Evolutionary conservation across 2,329 filamentous ascomycete species (phyloP).

Genomic region (Ophiobolus disseminans): DNA sequence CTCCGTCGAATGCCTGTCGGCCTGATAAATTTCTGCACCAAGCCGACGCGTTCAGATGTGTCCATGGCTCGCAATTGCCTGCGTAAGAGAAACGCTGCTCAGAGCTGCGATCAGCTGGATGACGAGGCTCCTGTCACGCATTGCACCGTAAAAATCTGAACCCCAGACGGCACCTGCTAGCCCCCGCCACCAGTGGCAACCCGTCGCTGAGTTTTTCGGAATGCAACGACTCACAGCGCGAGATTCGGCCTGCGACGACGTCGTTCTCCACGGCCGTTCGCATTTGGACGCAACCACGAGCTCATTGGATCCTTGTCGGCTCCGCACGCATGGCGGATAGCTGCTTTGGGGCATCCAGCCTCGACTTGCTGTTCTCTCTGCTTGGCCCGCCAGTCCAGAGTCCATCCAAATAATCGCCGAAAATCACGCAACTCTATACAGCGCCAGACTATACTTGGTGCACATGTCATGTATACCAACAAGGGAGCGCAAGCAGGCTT

Average conservation of each 20-base stretch:
- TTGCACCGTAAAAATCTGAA: constrained; percentile 20
- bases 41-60: constrained; percentile 14
- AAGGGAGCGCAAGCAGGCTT: constrained; percentile 1
- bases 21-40: constrained; percentile 29
- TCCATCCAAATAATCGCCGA: background rate
- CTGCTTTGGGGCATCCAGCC: background rate
- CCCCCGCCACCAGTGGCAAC: constrained; percentile 31
- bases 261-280: constrained; percentile 9
- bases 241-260: constrained; percentile 18
- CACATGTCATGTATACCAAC: background rate
- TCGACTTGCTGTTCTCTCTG: background rate
- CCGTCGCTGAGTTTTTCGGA: constrained; percentile 37
- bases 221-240: constrained; percentile 24
- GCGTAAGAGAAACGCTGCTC: constrained; percentile 31
- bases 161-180: constrained; percentile 28
- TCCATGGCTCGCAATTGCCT: constrained; percentile 24
- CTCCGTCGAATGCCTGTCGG: constrained; percentile 23
- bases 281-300: background rate
- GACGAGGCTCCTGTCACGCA: constrained; percentile 11
- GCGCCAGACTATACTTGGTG: background rate
- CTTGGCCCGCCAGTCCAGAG: constrained; percentile 1
- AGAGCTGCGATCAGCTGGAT: constrained; percentile 15
- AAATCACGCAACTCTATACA: constrained; percentile 2
- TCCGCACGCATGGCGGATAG: background rate
- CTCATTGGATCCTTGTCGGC: constrained; percentile 27